Percentiles rank a stretch among this genome's conserved stretches.
Evolutionary conservation across 208 protist genomes (phyloP).

Genomic region (Acanthamoeba pearcei): DNA sequence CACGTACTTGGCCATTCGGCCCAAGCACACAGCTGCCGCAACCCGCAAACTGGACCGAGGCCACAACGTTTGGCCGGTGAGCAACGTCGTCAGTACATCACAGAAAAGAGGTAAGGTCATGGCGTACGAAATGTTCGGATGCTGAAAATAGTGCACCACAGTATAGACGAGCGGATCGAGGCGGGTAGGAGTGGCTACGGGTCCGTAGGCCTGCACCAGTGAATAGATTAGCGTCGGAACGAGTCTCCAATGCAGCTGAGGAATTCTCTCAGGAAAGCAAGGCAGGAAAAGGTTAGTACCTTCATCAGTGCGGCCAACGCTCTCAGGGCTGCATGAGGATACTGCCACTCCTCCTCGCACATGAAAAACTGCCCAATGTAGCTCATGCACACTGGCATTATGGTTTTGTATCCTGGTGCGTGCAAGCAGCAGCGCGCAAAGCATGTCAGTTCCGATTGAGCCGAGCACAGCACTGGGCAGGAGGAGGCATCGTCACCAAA

Average conservation of each 20-base stretch:
- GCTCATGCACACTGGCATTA: slow-evolving; percentile 18
- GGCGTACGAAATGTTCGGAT: slow-evolving; percentile 5
- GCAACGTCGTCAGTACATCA: background rate
- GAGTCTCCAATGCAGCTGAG: background rate
- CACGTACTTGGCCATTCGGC: slow-evolving; percentile 31
- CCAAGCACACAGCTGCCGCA: slow-evolving; percentile 17
- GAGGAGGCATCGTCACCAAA: background rate
- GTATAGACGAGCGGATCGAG: slow-evolving; percentile 30
- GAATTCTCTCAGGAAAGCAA: background rate
- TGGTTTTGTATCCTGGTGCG: background rate
- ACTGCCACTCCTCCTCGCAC: slow-evolving; percentile 16
- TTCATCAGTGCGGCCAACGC: slow-evolving; percentile 15
- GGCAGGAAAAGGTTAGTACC: background rate
- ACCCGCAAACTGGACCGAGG: background rate
- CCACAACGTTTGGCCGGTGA: background rate
- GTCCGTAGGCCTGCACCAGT: background rate
- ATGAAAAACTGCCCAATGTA: slow-evolving; percentile 40
- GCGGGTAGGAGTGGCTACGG: background rate
- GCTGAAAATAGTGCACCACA: slow-evolving; percentile 8
- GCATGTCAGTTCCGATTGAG: background rate
- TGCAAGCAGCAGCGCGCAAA: background rate
- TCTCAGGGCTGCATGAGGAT: slow-evolving; percentile 18
- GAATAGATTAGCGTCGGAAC: background rate
- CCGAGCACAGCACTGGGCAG: background rate
- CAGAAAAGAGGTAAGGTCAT: background rate